These are phyloP conservation scores for Myriosclerotinia curreyana DNA, from an alignment of 2,329 filamentous ascomycete genomes.

Conservation along the genomic window DNA sequence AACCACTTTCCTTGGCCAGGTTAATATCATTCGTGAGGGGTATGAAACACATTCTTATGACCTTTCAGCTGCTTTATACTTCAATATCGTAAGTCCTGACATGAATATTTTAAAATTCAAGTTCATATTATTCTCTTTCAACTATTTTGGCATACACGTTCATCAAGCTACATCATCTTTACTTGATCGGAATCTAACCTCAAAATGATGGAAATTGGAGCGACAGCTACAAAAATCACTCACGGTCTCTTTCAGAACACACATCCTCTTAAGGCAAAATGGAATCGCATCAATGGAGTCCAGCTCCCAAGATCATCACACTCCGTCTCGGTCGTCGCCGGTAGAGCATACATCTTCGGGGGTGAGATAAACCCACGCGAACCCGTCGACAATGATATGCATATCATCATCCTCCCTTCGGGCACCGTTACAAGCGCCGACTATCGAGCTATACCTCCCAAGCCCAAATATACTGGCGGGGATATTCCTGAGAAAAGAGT, in stretches of 20 bases:
- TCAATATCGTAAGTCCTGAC: neutral
- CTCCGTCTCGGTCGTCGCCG: constrained; percentile 57
- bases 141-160: neutral
- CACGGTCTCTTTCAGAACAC: constrained; percentile 34
- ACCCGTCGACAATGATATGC: constrained; percentile 70
- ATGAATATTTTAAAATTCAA: neutral
- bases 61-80: neutral
- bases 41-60: too few relatives aligned
- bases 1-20: constrained; percentile 12
- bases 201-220: constrained; percentile 36
- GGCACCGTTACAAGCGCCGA: constrained; percentile 54
- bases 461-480: constrained; percentile 41
- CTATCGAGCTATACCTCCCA: constrained; percentile 55
- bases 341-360: constrained; percentile 69
- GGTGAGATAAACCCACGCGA: constrained; percentile 66
- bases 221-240: constrained; percentile 29
- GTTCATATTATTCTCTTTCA: constrained; percentile 1
- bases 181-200: constrained; percentile 1
- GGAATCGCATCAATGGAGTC: constrained; percentile 55
- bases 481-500: constrained; percentile 65
- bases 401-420: constrained; percentile 60
- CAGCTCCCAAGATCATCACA: constrained; percentile 71
- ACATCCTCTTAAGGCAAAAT: constrained; percentile 52
- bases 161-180: neutral
- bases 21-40: neutral